phyloP scores from a whole-genome alignment of 257 asterid genomes.

The Nyctanthes arbortristis region DNA sequence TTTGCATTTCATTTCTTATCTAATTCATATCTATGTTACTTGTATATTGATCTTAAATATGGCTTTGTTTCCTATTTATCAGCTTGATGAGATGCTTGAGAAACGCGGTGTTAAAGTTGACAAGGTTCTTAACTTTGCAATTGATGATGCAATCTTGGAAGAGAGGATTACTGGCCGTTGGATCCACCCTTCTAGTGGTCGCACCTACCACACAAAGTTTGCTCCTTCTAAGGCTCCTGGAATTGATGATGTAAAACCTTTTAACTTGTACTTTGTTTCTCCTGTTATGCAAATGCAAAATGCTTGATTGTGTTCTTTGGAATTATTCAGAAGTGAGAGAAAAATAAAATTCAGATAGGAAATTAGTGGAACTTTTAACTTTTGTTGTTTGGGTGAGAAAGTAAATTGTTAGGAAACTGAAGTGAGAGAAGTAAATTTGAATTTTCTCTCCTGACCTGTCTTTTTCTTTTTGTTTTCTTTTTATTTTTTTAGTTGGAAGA shows the following conservation, averaged over 20 bases:
- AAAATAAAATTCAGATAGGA: not conserved
- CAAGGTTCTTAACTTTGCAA: slow-evolving; percentile 90
- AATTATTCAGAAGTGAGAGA: not conserved
- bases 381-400: not conserved
- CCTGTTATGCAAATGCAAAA: not conserved
- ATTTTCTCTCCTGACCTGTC: not conserved
- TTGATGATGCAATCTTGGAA: slow-evolving; percentile 91
- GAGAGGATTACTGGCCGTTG: slow-evolving; percentile 97
- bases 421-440: not conserved
- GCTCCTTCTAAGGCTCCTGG: slow-evolving; percentile 84
- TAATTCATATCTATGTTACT: no score
- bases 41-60: slow-evolving; percentile 15
- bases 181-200: slow-evolving; percentile 99
- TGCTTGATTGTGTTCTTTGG: not conserved
- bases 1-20: not conserved
- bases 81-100: slow-evolving; percentile 97
- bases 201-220: slow-evolving; percentile 79
- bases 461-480: no score
- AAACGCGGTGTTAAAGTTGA: slow-evolving; percentile 77
- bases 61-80: slow-evolving; percentile 17
- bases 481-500: not conserved
- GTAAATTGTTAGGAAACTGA: not conserved
- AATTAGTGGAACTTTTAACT: not conserved
- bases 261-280: not conserved
- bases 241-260: slow-evolving; percentile 71